Evolutionary conservation across 2,329 filamentous ascomycete genomes (phyloP), one percentile per base, ranked within the genome.

Genomic region (Waltergamsia citrina): DNA sequence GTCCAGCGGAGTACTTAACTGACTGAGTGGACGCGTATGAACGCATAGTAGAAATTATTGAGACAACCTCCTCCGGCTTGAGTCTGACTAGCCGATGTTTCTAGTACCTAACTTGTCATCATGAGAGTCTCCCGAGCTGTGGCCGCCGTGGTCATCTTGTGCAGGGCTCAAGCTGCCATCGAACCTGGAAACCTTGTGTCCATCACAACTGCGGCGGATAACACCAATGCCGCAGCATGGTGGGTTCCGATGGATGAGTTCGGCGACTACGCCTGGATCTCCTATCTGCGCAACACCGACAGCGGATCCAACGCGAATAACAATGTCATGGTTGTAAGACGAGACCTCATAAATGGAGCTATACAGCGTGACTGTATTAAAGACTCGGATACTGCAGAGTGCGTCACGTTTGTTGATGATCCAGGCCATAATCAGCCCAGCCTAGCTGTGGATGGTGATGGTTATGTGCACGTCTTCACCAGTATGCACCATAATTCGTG

Each of bases 401-500:
- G 46, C 8, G 39, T 39, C 9, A 33, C 43, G 6, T 49, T 50
- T 26, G 25, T 36, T 1, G 47, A 44, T 14, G 40, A 50, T 21
- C 36, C 39, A 6, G 44, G 47, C 3, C 47, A 50, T 22, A 50
- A 48, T 26, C 24, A 37, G n/a, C 43, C 43, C 2, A 43, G 42
- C 26, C 34, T 44, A 14, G 42, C 41, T 6, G 37, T 44, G n/a
- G 43, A 46, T n/a, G 44, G 45, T 3, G 37, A 49, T n/a, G 47
- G 47, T 4, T 47, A 40, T 12, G 47, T 48, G 3, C 47, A 49
- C 24, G 41, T 49, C 17, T 49, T 49, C 22, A 49, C 47, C 3
- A 48, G 47, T 39, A 49, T 49, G 47, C 47, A 49, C 36, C 48
- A 49, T 5, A 44, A 48, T 16, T 30, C 32, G 1, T 49, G 47